phyloP scores from a whole-genome alignment of 169 alveolate species.

The Amoebophrya sp. region DNA sequence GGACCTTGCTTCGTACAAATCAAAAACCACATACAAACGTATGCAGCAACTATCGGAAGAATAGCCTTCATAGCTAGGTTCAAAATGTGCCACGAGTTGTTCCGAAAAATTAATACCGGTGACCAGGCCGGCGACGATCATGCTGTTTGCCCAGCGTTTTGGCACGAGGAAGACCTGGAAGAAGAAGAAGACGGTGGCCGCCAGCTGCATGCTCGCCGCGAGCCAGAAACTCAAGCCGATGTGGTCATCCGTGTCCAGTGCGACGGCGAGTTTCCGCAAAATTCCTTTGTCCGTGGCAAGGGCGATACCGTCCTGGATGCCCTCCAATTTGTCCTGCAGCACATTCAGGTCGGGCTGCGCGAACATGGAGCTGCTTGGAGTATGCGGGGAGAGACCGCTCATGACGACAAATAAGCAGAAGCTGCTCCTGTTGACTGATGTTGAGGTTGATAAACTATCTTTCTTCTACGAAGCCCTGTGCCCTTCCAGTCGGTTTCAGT shows the following conservation, averaged over 20 bases:
- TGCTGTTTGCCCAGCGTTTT: background rate
- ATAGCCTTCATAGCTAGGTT: too few species aligned
- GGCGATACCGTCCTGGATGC: background rate
- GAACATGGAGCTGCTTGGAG: background rate
- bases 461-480: background rate
- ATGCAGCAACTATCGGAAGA: too few species aligned
- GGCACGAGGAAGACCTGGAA: background rate
- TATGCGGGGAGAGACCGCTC: background rate
- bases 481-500: too few species aligned
- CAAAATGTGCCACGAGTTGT: too few species aligned
- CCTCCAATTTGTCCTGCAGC: background rate
- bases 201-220: background rate
- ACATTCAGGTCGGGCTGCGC: background rate
- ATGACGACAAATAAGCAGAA: background rate
- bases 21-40: too few species aligned
- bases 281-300: background rate
- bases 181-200: background rate
- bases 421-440: background rate
- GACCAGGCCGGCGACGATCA: conserved; percentile 2
- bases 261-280: background rate
- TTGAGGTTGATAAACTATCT: background rate
- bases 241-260: background rate
- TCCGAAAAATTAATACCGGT: too few species aligned
- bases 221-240: background rate
- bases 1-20: too few species aligned